Conservation (phyloP, 768 basidiomycete genomes). For the Rickenella mellea region DNA sequence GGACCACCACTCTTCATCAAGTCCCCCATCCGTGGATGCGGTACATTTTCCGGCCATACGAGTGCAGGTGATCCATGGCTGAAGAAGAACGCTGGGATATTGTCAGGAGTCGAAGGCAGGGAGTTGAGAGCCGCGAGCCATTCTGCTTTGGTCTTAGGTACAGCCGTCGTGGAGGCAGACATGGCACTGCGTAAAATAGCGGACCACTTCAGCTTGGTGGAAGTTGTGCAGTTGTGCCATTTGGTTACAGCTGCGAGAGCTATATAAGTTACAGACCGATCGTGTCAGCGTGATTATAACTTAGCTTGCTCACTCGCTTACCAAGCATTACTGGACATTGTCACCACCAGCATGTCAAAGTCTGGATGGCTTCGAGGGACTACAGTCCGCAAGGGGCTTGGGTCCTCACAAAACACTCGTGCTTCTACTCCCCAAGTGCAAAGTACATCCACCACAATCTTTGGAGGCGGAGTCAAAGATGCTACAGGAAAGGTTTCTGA, state of each 20-base stretch:
- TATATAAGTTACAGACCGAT: too few relatives aligned
- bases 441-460: constrained; percentile 64
- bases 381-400: constrained; percentile 56
- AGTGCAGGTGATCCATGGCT: constrained; percentile 57
- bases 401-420: constrained; percentile 40
- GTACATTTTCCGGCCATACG: constrained; percentile 23
- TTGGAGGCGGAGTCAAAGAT: constrained; percentile 82
- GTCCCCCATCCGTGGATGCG: background rate
- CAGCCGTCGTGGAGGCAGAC: constrained; percentile 2
- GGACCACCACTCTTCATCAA: constrained; percentile 29
- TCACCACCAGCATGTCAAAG: constrained; percentile 20
- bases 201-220: too few relatives aligned
- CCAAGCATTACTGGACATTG: background rate
- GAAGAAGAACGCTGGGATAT: constrained; percentile 71
- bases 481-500: constrained; percentile 73
- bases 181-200: constrained; percentile 6
- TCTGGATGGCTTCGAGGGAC: constrained; percentile 62
- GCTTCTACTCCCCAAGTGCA: constrained; percentile 61
- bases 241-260: too few relatives aligned
- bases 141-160: constrained; percentile 27
- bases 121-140: constrained; percentile 47
- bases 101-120: constrained; percentile 45
- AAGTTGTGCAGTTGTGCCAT: too few relatives aligned
- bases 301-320: background rate
- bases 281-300: background rate